Evolutionary conservation across 2,329 filamentous ascomycete genomes (phyloP).

Genomic region (Aspergillus uvarum): DNA sequence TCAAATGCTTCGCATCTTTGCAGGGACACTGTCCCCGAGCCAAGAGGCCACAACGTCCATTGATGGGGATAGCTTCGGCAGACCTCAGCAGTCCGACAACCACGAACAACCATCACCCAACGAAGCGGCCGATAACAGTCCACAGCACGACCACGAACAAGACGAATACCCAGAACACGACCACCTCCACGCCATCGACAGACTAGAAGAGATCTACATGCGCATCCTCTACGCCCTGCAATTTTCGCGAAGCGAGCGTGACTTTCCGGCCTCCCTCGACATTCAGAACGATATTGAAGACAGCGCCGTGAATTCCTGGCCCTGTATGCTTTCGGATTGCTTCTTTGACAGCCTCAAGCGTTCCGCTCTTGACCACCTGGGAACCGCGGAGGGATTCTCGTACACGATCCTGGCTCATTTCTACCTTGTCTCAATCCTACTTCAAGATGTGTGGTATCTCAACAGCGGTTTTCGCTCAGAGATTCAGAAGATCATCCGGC

Average conservation of each 20-base stretch:
- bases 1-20: neutral
- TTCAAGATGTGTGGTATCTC: slow-evolving; percentile 11
- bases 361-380: neutral
- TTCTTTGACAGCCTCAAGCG: slow-evolving; percentile 17
- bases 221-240: slow-evolving; percentile 18
- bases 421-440: slow-evolving; percentile 11
- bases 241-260: slow-evolving; percentile 7
- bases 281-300: slow-evolving; percentile 22
- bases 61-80: neutral
- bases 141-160: no score
- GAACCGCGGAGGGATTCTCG: neutral
- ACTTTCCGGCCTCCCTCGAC: slow-evolving; percentile 8
- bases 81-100: neutral
- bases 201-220: slow-evolving; percentile 13
- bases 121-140: no score
- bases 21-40: neutral
- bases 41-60: neutral
- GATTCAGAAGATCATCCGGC: slow-evolving; percentile 4
- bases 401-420: slow-evolving; percentile 22
- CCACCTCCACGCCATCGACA: neutral
- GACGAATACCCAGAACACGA: neutral
- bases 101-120: neutral
- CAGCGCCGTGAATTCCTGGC: slow-evolving; percentile 19
- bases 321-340: slow-evolving; percentile 6
- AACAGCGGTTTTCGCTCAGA: neutral